Evolutionary conservation across 2,329 filamentous ascomycete genomes (phyloP), one percentile per base, ranked within the genome.

Genomic region (Alternaria arborescens): DNA sequence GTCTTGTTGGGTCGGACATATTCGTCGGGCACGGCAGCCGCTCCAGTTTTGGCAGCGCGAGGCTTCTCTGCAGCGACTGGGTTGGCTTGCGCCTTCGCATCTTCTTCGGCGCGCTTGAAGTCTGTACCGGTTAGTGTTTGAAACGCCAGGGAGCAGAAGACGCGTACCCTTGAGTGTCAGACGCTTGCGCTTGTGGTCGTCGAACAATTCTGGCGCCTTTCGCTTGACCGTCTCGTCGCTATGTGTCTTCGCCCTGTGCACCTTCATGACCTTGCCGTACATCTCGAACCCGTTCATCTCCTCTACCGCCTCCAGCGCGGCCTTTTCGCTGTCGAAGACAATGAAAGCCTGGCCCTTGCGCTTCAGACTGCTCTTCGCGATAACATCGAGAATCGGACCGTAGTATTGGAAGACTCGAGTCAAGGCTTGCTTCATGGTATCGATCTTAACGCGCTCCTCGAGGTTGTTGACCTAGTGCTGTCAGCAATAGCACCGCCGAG

Each of bases 1-100:
- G 93, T 97, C 83, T 97, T 97, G 87, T 98, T 98, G 36, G 95
- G 94, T 4, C 94, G 94, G 4, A 98, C 87, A 79, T 97, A 98
- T 81, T 99, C 95, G 86, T 98, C 95, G n/a, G 94, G 93, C 18
- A 98, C 89, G 56, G 93, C 90, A 11, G 91, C 85, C 1, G 88
- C 85, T 34, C 92, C 92, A n/a, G 87, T 85, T 16, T 89, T 85
- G 82, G 87, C 82, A 0, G 90, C 88, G 50, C 90, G 87, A n/a
- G 81, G 72, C 42, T 80, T 81, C 53, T 78, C 74, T 18, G 85
- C 76, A 10, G 83, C 79, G 43, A 84, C 82, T 5, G 91, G 86
- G 58, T 88, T 89, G 79, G 91, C 91, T 75, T 93, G 89, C 60
- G 90, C 89, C 72, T 94, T 91, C 53, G 90, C 89, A 30, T 90